These are phyloP conservation scores for Fusarium globosum DNA, from an alignment of 2,329 filamentous ascomycete genomes.

Conservation along the genomic window DNA sequence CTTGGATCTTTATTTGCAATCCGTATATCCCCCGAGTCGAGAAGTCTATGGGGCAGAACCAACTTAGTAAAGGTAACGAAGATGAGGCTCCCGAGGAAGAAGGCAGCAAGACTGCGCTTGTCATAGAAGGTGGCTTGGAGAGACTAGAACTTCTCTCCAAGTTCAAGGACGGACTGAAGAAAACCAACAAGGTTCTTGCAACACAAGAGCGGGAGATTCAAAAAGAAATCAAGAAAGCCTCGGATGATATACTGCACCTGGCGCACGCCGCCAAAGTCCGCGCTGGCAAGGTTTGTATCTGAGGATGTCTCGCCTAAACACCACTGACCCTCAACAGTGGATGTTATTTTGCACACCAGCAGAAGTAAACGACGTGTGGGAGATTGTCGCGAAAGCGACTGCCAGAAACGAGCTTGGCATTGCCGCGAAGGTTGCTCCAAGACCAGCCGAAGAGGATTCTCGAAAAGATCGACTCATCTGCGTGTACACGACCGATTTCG, in stretches of 20 bases:
- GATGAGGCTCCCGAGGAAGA: constrained; percentile 61
- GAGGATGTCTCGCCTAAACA: not conserved
- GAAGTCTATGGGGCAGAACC: constrained; percentile 49
- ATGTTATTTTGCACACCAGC: constrained; percentile 72
- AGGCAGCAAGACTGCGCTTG: constrained; percentile 58
- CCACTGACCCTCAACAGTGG: constrained; percentile 66
- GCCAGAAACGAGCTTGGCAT: constrained; percentile 76
- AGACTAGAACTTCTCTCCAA: constrained; percentile 58
- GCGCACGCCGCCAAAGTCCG: constrained; percentile 69
- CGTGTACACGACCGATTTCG: constrained; percentile 82
- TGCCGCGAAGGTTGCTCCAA: constrained; percentile 76
- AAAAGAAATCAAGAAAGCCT: constrained; percentile 60
- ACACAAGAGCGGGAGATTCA: constrained; percentile 60
- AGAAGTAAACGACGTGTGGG: constrained; percentile 74
- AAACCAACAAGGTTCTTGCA: constrained; percentile 48
- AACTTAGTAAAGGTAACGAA: constrained; percentile 57
- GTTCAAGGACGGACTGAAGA: constrained; percentile 62
- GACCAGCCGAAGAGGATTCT: constrained; percentile 54
- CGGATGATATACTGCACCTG: constrained; percentile 67
- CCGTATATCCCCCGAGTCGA: constrained; percentile 60
- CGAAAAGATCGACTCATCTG: constrained; percentile 71
- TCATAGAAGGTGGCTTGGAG: constrained; percentile 64
- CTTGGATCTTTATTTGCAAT: constrained; percentile 81
- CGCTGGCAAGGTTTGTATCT: constrained; percentile 69
- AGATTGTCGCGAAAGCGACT: constrained; percentile 72